phyloP scores from a whole-genome alignment of 495 filamentous ascomycete genomes.

The Monascus purpureus region DNA sequence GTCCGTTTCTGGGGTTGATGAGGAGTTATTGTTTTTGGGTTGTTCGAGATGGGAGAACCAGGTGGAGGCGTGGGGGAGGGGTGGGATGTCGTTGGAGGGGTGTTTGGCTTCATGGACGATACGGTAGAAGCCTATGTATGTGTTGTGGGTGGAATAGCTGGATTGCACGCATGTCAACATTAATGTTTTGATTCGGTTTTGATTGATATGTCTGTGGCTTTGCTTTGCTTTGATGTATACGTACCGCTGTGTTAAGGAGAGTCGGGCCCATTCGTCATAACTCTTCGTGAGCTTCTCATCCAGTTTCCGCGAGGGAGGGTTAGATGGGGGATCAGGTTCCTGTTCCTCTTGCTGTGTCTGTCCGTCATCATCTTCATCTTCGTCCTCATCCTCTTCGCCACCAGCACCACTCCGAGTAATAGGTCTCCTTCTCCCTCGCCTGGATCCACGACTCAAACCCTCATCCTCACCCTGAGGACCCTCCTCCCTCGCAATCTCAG shows the following conservation, averaged over 20 bases:
- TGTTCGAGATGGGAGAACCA: slow-evolving; percentile 54
- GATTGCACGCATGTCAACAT: not conserved
- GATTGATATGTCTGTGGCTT: too few species aligned
- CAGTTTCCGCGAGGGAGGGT: slow-evolving; percentile 14
- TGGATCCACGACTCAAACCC: too few species aligned
- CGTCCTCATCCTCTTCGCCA: slow-evolving; percentile 6
- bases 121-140: slow-evolving; percentile 65
- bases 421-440: slow-evolving; percentile 6
- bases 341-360: slow-evolving; percentile 8
- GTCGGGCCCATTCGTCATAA: slow-evolving; percentile 14
- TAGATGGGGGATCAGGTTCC: slow-evolving; percentile 7
- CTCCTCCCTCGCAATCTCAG: slow-evolving; percentile 17
- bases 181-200: not conserved
- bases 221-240: slow-evolving; percentile 1
- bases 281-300: slow-evolving; percentile 14
- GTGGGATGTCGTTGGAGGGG: slow-evolving; percentile 44
- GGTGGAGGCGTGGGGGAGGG: slow-evolving; percentile 51
- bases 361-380: slow-evolving; percentile 8
- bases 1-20: slow-evolving; percentile 5
- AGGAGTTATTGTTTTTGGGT: slow-evolving; percentile 7
- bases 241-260: slow-evolving; percentile 27
- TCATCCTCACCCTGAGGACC: slow-evolving; percentile 5
- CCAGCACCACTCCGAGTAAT: slow-evolving; percentile 3
- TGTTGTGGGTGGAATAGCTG: slow-evolving; percentile 61
- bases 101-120: slow-evolving; percentile 65